A percentile compares a stretch with the other conserved stretches of the same genome.
phyloP scores from a whole-genome alignment of 139 green algal species.

The Spirogloea muscicola region DNA sequence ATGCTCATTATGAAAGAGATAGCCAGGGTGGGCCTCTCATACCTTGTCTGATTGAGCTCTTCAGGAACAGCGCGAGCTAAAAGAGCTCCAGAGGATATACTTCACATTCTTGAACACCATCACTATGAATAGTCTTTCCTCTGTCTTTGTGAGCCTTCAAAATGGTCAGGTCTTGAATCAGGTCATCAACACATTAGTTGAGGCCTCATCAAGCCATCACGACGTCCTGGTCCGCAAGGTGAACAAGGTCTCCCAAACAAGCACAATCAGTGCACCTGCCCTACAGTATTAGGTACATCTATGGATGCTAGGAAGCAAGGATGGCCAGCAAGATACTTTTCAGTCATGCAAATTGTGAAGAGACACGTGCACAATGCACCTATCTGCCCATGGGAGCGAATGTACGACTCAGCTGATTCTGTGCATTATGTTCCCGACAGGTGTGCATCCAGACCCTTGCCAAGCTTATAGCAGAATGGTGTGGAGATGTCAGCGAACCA shows the following conservation, averaged over 20 bases:
- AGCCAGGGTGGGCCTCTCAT: neutral
- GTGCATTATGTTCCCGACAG: no score
- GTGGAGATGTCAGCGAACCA: neutral
- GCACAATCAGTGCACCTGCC: neutral
- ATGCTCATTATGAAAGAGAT: neutral
- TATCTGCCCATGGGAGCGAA: no score
- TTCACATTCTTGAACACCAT: conserved; percentile 39
- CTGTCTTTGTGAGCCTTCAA: conserved; percentile 27
- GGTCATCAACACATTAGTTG: conserved; percentile 20
- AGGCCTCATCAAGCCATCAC: neutral
- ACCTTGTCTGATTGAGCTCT: conserved; percentile 16
- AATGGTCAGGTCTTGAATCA: neutral
- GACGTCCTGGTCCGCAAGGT: conserved; percentile 42
- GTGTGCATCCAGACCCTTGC: conserved; percentile 2
- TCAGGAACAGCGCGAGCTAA: conserved; percentile 37
- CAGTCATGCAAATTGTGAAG: conserved; percentile 1
- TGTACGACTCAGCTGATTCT: no score
- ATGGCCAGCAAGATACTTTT: neutral
- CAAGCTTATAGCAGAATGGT: conserved; percentile 30
- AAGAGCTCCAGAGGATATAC: conserved; percentile 32
- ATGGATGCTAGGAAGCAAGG: no score
- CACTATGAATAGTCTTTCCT: conserved; percentile 16
- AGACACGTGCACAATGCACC: no score
- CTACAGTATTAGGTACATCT: no score
- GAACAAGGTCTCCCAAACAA: conserved; percentile 1